A percentile compares a stretch with the other conserved stretches of the same genome.
phyloP scores from a whole-genome alignment of 352 stramenopile genomes.

The Globisporangium acanthophoron region DNA sequence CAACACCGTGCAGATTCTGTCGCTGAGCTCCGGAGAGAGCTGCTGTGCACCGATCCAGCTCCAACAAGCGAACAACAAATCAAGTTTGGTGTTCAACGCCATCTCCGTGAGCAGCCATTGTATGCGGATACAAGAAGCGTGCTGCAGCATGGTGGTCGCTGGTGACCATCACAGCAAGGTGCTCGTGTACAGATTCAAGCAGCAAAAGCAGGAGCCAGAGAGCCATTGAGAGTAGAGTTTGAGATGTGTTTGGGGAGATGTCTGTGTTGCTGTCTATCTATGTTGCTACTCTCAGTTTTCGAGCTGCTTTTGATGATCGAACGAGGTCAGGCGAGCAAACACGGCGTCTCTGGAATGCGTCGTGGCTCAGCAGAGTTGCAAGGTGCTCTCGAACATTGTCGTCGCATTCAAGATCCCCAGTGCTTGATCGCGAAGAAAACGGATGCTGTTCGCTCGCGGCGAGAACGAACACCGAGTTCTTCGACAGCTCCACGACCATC shows the following conservation, averaged over 20 bases:
- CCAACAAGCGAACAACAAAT: conserved; percentile 6
- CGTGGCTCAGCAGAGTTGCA: not conserved
- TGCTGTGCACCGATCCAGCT: conserved; percentile 19
- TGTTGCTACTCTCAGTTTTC: not conserved
- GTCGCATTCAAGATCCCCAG: not conserved
- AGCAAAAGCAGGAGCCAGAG: not conserved
- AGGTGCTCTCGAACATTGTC: not conserved
- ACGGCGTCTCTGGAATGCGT: conserved; percentile 6
- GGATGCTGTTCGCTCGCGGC: conserved; percentile 5
- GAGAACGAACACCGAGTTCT: conserved; percentile 32
- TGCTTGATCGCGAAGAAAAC: conserved; percentile 11
- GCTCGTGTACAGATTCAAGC: conserved; percentile 9
- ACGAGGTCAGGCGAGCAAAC: conserved; percentile 10
- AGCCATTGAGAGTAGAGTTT: not conserved
- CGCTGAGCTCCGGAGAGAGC: conserved; percentile 19
- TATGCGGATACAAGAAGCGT: not conserved
- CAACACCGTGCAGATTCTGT: conserved; percentile 27
- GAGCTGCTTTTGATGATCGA: not conserved
- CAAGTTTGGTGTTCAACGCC: conserved; percentile 18
- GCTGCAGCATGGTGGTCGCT: conserved; percentile 6
- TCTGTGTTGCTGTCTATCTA: not conserved
- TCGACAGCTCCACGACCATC: conserved; percentile 23
- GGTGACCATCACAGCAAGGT: conserved; percentile 7
- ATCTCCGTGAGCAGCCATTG: conserved; percentile 15
- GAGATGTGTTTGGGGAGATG: not conserved